Percentiles rank a stretch among this genome's conserved stretches.
phyloP scores from a whole-genome alignment of 371 early-diverging fungal species.

The Mucor piriformis region DNA sequence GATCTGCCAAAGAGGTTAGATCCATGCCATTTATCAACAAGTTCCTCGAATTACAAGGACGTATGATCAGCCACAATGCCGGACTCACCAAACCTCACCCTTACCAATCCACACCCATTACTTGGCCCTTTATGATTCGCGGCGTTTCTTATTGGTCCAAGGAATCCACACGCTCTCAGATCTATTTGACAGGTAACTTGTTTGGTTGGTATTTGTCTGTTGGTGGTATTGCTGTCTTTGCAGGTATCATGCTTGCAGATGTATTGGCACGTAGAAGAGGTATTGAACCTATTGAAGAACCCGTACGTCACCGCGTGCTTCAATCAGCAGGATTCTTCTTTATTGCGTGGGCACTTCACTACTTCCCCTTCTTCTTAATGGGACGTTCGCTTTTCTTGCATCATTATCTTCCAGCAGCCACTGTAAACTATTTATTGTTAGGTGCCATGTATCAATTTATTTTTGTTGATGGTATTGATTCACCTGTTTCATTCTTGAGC shows the following conservation, averaged over 20 bases:
- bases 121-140: constrained; percentile 90
- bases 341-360: constrained; percentile 89
- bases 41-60: constrained; percentile 86
- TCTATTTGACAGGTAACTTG: constrained; percentile 98
- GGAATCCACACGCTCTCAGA: constrained; percentile 69
- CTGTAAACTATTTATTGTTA: constrained; percentile 77
- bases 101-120: constrained; percentile 79
- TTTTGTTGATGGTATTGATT: constrained; percentile 63
- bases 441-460: constrained; percentile 72
- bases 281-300: constrained; percentile 64
- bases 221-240: constrained; percentile 60
- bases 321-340: constrained; percentile 82
- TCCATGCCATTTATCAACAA: constrained; percentile 76
- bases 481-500: constrained; percentile 52
- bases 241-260: constrained; percentile 60
- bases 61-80: constrained; percentile 92
- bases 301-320: constrained; percentile 63
- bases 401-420: constrained; percentile 94
- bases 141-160: constrained; percentile 96
- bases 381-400: constrained; percentile 96
- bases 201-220: constrained; percentile 87
- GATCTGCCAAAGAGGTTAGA: constrained; percentile 40
- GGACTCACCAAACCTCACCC: constrained; percentile 92
- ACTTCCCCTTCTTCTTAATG: constrained; percentile 95
- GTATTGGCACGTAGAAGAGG: constrained; percentile 72